Conservation (phyloP, 257 asterid species). For the Solanum commersonii region DNA sequence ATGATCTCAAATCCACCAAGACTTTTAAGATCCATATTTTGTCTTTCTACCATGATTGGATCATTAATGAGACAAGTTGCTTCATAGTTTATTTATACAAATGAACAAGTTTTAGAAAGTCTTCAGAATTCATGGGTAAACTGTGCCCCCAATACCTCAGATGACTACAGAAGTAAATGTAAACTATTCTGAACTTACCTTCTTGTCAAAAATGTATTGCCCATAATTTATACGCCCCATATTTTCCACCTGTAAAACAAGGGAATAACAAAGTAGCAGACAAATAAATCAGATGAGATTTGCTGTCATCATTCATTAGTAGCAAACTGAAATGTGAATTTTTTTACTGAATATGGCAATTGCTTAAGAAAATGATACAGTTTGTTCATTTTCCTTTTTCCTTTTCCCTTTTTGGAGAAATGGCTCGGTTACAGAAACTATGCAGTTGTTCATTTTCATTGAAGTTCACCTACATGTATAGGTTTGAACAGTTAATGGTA, state of each 20-base stretch:
- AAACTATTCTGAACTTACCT: constrained; percentile 37
- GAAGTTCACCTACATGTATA: not conserved
- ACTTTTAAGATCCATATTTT: not conserved
- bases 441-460: not conserved
- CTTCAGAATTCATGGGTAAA: not conserved
- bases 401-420: not conserved
- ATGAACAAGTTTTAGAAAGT: not conserved
- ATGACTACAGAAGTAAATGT: not conserved
- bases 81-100: not conserved
- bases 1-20: not conserved
- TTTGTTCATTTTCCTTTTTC: not conserved
- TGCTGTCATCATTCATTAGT: not conserved
- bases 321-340: not conserved
- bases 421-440: not conserved
- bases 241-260: constrained; percentile 69
- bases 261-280: not conserved
- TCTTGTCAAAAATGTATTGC: constrained; percentile 55
- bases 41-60: not conserved
- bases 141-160: not conserved
- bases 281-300: not conserved
- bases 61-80: not conserved
- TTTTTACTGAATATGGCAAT: not conserved
- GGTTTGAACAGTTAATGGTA: not conserved
- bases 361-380: not conserved
- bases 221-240: constrained; percentile 97